These are phyloP conservation scores for Xylaria hypoxylon DNA, from an alignment of 2,329 filamentous ascomycete species.

Conservation along the genomic window DNA sequence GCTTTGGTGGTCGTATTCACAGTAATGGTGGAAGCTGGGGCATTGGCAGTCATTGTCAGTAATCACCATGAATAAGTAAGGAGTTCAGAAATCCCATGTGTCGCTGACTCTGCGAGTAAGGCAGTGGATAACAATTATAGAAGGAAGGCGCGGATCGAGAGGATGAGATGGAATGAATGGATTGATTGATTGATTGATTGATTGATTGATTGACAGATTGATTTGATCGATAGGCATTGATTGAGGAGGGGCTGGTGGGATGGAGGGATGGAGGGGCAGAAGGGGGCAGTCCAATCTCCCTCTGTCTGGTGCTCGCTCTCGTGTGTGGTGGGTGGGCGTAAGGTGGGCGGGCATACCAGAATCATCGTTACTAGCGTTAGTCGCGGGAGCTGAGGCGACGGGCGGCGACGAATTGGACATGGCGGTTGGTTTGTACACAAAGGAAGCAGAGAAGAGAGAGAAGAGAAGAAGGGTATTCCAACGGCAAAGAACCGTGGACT, in stretches of 20 bases:
- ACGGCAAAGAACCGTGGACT: constrained; percentile 45
- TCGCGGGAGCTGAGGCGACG: constrained; percentile 47
- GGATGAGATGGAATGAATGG: constrained; percentile 3
- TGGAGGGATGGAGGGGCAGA: constrained; percentile 34
- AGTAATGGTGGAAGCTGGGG: constrained; percentile 55
- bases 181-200: constrained; percentile 11
- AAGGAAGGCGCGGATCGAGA: constrained; percentile 18
- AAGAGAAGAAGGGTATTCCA: constrained; percentile 34
- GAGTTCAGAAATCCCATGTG: constrained; percentile 31
- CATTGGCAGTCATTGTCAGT: constrained; percentile 44
- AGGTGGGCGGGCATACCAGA: constrained; percentile 46
- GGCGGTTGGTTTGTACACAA: constrained; percentile 37
- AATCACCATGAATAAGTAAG: constrained; percentile 32
- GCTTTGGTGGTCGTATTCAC: constrained; percentile 48
- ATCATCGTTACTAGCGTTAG: constrained; percentile 50
- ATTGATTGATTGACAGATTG: constrained; percentile 9
- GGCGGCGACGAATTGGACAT: constrained; percentile 52
- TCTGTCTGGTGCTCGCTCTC: not conserved
- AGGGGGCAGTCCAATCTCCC: constrained; percentile 34
- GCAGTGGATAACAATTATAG: constrained; percentile 15
- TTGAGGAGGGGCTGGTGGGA: constrained; percentile 37
- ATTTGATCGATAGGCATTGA: constrained; percentile 25
- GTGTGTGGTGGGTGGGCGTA: not conserved
- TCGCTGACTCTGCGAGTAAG: constrained; percentile 34
- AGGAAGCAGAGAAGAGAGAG: constrained; percentile 10